Conservation (phyloP, 1,139 yeast genomes). For the Candida pseudoviswanathii region DNA sequence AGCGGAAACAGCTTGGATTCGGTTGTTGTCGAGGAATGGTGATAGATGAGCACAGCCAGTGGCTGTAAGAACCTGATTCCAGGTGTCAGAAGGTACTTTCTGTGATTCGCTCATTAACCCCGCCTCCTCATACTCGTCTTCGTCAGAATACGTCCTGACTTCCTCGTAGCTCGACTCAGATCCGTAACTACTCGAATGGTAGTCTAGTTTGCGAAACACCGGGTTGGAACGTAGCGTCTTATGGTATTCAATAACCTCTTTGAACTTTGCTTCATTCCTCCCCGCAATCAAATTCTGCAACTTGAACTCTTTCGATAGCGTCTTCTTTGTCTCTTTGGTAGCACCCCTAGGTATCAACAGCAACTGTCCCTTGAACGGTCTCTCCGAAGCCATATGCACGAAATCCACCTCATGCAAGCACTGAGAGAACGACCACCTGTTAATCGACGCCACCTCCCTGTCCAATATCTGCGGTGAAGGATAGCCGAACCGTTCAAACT, state of each 20-base stretch:
- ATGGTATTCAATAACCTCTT: conserved; percentile 22
- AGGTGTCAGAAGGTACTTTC: background rate
- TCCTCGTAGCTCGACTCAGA: conserved; percentile 9
- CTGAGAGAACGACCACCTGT: conserved; percentile 39
- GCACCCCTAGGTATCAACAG: background rate
- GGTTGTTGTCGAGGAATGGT: conserved; percentile 4
- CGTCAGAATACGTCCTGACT: background rate
- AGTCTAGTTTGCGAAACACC: conserved; percentile 10
- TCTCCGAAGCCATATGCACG: conserved; percentile 14
- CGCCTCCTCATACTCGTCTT: background rate
- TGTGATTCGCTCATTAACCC: conserved; percentile 3
- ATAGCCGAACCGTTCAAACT: conserved; percentile 23
- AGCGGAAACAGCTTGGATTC: conserved; percentile 7
- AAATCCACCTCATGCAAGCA: conserved; percentile 32
- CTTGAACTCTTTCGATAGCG: conserved; percentile 20
- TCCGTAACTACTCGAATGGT: conserved; percentile 15
- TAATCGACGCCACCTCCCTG: conserved; percentile 27
- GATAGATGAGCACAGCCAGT: background rate
- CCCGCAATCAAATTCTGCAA: conserved; percentile 29
- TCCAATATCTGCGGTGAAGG: conserved; percentile 18
- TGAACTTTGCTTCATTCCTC: conserved; percentile 25
- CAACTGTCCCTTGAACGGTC: conserved; percentile 12
- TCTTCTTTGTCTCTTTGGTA: background rate
- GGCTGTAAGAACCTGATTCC: conserved; percentile 8
- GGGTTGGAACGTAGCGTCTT: conserved; percentile 14